Evolutionary conservation across 495 filamentous ascomycete genomes (phyloP).

Genomic region (Chaetomium cochliodes): DNA sequence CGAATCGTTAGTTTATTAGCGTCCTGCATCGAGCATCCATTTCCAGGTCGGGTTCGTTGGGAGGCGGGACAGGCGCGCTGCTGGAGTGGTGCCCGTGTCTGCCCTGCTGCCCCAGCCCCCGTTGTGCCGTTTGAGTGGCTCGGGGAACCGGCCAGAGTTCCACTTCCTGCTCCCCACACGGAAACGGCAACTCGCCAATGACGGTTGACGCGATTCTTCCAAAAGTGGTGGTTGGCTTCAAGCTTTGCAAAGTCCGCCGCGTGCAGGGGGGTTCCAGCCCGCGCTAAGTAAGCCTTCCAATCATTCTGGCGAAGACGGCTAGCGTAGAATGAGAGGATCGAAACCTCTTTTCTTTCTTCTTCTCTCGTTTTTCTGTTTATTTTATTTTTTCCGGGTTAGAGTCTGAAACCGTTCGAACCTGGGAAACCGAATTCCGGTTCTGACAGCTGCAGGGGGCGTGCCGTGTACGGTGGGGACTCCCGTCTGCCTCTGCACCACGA

Average conservation of each 20-base stretch:
- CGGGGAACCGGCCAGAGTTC: conserved; percentile 21
- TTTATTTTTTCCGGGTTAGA: neutral
- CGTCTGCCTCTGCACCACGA: conserved; percentile 10
- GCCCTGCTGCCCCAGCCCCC: neutral
- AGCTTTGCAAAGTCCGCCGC: neutral
- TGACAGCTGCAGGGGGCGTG: neutral
- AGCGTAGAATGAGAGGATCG: neutral
- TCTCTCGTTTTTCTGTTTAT: neutral
- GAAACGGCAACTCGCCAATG: conserved; percentile 4
- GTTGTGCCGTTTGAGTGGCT: neutral
- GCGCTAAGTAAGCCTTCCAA: neutral
- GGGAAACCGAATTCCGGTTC: neutral
- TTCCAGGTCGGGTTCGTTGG: neutral
- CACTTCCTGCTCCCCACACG: conserved; percentile 14
- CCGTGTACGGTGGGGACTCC: neutral
- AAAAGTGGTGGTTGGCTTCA: conserved; percentile 6
- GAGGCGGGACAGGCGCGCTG: neutral
- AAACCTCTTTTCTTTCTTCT: neutral
- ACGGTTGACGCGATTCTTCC: conserved; percentile 2
- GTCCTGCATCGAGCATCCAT: no score
- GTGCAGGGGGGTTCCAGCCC: neutral
- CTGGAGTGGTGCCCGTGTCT: neutral
- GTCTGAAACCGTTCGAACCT: neutral
- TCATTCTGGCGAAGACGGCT: no score
- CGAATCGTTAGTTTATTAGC: no score